A percentile compares a stretch with the other conserved stretches of the same genome.
phyloP scores from a whole-genome alignment of 306 rosid species.

The Chamaecrista fasciculata region DNA sequence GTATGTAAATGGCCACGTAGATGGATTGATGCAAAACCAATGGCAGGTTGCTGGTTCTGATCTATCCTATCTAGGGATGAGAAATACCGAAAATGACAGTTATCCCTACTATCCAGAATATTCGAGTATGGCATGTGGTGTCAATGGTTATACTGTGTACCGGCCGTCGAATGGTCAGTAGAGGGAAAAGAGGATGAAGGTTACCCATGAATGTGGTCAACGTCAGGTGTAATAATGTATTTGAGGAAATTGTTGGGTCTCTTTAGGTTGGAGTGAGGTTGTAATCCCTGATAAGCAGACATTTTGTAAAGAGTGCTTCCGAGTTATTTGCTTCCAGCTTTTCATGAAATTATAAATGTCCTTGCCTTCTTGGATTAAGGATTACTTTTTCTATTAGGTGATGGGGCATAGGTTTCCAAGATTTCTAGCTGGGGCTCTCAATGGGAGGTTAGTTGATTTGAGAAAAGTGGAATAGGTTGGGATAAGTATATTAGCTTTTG shows the following conservation, averaged over 20 bases:
- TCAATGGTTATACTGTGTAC: constrained; percentile 73
- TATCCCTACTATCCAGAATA: constrained; percentile 74
- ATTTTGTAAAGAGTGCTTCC: constrained; percentile 86
- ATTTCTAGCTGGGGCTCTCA: too few relatives aligned
- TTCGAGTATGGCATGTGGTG: constrained; percentile 60
- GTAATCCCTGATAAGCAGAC: constrained; percentile 74
- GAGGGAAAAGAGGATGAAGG: constrained; percentile 37
- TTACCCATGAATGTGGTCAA: constrained; percentile 40
- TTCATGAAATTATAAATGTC: constrained; percentile 36
- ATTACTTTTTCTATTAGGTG: too few relatives aligned
- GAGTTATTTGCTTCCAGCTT: constrained; percentile 47
- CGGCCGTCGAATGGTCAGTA: constrained; percentile 87
- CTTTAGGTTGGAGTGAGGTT: constrained; percentile 71
- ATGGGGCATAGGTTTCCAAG: too few relatives aligned
- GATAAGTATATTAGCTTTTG: too few relatives aligned
- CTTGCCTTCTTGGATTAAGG: constrained; percentile 29
- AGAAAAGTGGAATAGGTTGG: too few relatives aligned
- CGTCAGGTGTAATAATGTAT: constrained; percentile 64
- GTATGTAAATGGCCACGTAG: constrained; percentile 70
- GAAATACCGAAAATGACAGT: constrained; percentile 56
- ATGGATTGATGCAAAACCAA: constrained; percentile 66
- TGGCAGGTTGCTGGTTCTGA: constrained; percentile 74
- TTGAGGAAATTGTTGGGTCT: constrained; percentile 60
- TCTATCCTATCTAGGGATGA: constrained; percentile 58
- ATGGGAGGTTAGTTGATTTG: too few relatives aligned